Conservation (phyloP, 139 green algal genomes). For the Tetraselmis striata region DNA sequence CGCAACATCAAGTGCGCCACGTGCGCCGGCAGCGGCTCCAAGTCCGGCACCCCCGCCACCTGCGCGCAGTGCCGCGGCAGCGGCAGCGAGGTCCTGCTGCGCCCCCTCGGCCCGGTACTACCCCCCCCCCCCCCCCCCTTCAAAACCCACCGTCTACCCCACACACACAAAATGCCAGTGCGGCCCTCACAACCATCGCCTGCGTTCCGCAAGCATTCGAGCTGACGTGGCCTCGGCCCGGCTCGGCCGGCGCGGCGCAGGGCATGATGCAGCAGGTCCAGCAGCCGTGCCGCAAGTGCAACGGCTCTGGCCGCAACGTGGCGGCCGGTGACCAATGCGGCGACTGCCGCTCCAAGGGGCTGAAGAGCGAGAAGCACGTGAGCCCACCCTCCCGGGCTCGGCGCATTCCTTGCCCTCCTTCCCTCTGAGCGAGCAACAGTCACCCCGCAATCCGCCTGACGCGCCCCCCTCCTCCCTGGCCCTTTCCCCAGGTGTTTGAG, state of each 20-base stretch:
- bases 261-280: conserved; percentile 99
- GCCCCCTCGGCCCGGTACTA: conserved; percentile 73
- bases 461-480: not conserved
- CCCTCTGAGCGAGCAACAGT: too few relatives aligned
- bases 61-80: conserved; percentile 72
- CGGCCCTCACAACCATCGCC: too few relatives aligned
- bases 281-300: conserved; percentile 75
- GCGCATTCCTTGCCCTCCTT: not conserved
- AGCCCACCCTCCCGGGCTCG: too few relatives aligned
- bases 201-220: too few relatives aligned
- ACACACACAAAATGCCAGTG: too few relatives aligned
- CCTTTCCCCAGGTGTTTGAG: conserved; percentile 92
- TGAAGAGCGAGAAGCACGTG: conserved; percentile 69
- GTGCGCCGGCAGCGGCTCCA: conserved; percentile 84
- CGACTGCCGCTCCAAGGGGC: conserved; percentile 66
- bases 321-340: conserved; percentile 71
- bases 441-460: too few relatives aligned
- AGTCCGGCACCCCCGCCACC: conserved; percentile 56
- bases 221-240: too few relatives aligned
- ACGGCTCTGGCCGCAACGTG: conserved; percentile 60
- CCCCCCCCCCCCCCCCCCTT: too few relatives aligned
- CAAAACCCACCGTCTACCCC: too few relatives aligned
- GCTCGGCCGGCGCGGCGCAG: too few relatives aligned
- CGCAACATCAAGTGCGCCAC: conserved; percentile 83
- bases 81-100: conserved; percentile 83